Evolutionary conservation across 2,329 filamentous ascomycete species (phyloP).

Genomic region (Cordyceps militaris): DNA sequence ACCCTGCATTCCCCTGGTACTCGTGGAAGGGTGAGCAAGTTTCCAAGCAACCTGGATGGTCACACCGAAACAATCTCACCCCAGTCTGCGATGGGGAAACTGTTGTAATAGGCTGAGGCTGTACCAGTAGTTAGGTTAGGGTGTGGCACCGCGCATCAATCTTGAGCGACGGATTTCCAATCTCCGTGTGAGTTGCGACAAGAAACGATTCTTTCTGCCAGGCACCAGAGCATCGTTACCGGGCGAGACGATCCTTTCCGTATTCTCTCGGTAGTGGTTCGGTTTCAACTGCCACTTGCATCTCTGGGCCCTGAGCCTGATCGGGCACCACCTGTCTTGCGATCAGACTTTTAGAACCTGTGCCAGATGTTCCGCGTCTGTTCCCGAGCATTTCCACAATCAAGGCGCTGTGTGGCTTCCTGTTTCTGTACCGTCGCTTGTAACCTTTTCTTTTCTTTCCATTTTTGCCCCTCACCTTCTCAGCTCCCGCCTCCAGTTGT

Average conservation of each 20-base stretch:
- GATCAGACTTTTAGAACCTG: no score
- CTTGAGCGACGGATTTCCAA: background rate
- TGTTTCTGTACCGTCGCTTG: no score
- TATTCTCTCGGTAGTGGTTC: background rate
- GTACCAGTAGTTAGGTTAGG: no score
- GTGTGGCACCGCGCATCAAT: background rate
- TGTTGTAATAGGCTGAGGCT: background rate
- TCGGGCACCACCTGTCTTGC: no score
- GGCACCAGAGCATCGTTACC: no score
- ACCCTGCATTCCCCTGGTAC: background rate
- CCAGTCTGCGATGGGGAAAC: background rate
- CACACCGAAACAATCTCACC: background rate
- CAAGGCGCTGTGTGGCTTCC: no score
- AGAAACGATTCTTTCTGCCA: background rate
- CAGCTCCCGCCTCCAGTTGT: background rate
- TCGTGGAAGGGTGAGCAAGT: background rate
- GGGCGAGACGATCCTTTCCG: background rate
- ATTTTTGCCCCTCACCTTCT: background rate
- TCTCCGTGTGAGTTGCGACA: background rate
- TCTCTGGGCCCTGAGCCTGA: background rate
- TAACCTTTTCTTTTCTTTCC: no score
- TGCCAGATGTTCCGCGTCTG: no score
- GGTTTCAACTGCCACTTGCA: background rate
- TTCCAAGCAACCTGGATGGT: constrained; percentile 7
- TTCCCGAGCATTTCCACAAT: no score